Percentiles rank a stretch among this genome's conserved stretches.
These are phyloP conservation scores for Carpinus viminea DNA, from an alignment of 306 rosid species.

Conservation along the genomic window DNA sequence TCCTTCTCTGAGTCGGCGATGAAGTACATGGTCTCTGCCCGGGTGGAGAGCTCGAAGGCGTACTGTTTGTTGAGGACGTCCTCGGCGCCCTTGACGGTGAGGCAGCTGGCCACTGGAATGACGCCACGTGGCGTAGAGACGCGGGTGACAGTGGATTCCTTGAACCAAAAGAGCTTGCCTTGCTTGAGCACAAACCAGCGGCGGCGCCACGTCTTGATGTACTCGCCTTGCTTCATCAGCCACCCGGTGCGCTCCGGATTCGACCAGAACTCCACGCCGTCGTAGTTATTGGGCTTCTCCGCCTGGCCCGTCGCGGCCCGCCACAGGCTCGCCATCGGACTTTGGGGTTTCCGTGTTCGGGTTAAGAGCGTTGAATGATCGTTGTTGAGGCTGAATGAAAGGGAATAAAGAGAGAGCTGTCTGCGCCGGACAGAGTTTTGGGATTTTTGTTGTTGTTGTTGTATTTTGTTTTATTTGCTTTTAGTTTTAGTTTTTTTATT, in stretches of 20 bases:
- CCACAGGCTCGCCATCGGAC: constrained; percentile 35
- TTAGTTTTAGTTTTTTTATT: neutral
- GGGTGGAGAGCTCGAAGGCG: constrained; percentile 42
- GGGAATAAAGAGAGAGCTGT: neutral
- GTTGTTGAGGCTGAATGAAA: neutral
- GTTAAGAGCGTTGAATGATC: neutral
- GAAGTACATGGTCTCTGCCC: constrained; percentile 42
- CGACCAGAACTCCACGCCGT: constrained; percentile 37
- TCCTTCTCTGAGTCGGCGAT: constrained; percentile 44
- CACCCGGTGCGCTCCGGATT: constrained; percentile 40
- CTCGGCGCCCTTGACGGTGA: constrained; percentile 42
- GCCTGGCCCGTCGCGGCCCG: constrained; percentile 35
- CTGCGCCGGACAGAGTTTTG: neutral
- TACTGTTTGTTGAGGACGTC: constrained; percentile 38
- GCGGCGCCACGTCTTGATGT: constrained; percentile 44
- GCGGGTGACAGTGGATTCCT: constrained; percentile 25
- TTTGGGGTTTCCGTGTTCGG: neutral
- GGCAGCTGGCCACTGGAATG: constrained; percentile 35
- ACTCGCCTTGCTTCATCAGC: constrained; percentile 43
- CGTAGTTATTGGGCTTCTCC: constrained; percentile 21
- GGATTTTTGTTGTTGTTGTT: neutral
- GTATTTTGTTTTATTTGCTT: neutral
- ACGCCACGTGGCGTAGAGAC: constrained; percentile 30
- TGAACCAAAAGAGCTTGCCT: constrained; percentile 48
- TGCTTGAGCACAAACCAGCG: constrained; percentile 46